These are phyloP conservation scores for Eragrostis tef DNA, from an alignment of 202 grass and related monocot species.

Conservation along the genomic window DNA sequence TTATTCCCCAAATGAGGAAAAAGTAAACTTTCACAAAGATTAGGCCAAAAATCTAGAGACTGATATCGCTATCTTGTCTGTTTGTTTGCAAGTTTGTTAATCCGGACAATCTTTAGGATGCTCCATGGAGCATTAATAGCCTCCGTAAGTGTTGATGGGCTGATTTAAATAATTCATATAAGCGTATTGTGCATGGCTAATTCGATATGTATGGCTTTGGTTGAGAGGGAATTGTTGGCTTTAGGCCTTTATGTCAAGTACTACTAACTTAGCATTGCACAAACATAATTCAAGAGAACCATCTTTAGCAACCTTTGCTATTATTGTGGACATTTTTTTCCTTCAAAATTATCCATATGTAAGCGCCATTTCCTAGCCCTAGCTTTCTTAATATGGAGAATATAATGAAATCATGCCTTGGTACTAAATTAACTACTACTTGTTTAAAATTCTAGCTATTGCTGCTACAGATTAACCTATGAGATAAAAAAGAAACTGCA, in stretches of 20 bases:
- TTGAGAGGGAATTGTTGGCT: slow-evolving; percentile 47
- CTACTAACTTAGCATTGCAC: slow-evolving; percentile 16
- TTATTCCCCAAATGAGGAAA: slow-evolving; percentile 35
- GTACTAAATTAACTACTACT: slow-evolving; percentile 18
- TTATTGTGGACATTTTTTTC: background rate
- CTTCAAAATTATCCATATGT: background rate
- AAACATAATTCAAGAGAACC: slow-evolving; percentile 19
- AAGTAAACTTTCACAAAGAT: background rate
- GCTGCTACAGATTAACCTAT: background rate
- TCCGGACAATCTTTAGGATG: slow-evolving; percentile 36
- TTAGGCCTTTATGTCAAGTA: slow-evolving; percentile 38
- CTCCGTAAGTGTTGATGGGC: slow-evolving; percentile 41
- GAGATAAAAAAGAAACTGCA: background rate
- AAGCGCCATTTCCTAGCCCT: slow-evolving; percentile 22
- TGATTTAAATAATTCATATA: background rate
- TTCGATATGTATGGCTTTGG: slow-evolving; percentile 41
- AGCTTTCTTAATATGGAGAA: slow-evolving; percentile 44
- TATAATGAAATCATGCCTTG: slow-evolving; percentile 42
- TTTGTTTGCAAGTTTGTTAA: slow-evolving; percentile 44
- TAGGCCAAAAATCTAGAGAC: slow-evolving; percentile 3
- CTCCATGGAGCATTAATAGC: slow-evolving; percentile 45
- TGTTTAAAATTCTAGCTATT: background rate
- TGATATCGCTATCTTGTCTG: slow-evolving; percentile 45
- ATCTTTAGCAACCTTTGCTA: slow-evolving; percentile 13
- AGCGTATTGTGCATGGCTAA: slow-evolving; percentile 26